Evolutionary conservation across 2,329 filamentous ascomycete genomes (phyloP), one percentile per base, ranked within the genome.

Genomic region (Phaeophleospora eucalypticola): DNA sequence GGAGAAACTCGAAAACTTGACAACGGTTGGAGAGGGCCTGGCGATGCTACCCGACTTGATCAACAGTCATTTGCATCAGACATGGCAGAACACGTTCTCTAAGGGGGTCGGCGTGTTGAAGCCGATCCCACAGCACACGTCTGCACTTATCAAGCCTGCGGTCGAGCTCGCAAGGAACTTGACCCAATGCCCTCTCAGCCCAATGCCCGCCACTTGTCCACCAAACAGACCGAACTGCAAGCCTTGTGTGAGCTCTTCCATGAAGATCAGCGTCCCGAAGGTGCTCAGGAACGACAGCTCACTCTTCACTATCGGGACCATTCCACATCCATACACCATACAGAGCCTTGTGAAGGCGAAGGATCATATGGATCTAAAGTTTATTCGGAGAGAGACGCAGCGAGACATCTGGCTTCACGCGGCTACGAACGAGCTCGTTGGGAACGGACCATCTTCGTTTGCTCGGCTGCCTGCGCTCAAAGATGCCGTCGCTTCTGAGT

Each of bases 261-360:
- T 89, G 68, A 79, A 78, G 42, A 78, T 95, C 56, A 73, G 76
- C n/a, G 84, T 83, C 0, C 80, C 82, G 2, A 69, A 78, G 2
- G 71, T 77, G 15, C 93, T 88, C 67, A 78, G 78, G 45, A 95
- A 96, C 66, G 78, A 77, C 3, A 83, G 83, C 12, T 75, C 74
- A 1, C 64, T 85, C 14, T 97, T 89, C 71, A 89, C 86, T 2
- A 87, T 98, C 53, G 89, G 86, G 49, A 87, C 83, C 0, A 84
- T 97, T 10, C 91, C 91, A 0, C 93, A 98, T 65, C 93, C 93
- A 0, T 95, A 89, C 72, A 96, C 90, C 1, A 75, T 89, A 35
- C 79, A 83, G 44, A 79, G 82, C 10, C 73, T 97, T 15, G 76
- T 81, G 48, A 77, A 81, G 53, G 77, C 63, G 2, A 59, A 55